Evolutionary conservation across 352 stramenopile genomes (phyloP), one percentile per base, ranked within the genome.

Genomic region (Phytophthora uliginosa): DNA sequence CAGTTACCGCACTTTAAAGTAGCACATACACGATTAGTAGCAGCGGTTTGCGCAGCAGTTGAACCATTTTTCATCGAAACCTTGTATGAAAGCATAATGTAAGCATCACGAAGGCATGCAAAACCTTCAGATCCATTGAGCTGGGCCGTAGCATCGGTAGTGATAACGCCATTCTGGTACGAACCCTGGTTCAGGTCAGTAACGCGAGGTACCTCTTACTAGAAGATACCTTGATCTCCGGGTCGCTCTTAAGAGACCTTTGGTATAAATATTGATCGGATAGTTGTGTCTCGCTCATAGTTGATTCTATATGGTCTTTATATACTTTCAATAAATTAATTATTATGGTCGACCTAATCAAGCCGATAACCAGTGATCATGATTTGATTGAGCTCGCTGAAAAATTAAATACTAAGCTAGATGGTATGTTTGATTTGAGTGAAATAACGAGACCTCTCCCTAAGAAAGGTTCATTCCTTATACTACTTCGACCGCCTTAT

Each of bases 131-230:
- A 17, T 8, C 53, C 31, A 31, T 59, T 47, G 28, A 59, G 53
- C 8, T 59, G 17, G 10, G 53, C 38, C 6, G 31, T 59, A 18
- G 53, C 31, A 59, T 59, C 28, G n/a, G 47, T 47, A 18, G 17
- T 59, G 17, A 59, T 59, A 20, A 59, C 53, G n/a, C 53, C 53
- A 45, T 47, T 59, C 4, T 45, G 28, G 28, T 59, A 59, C 31
- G 31, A 59, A 17, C 53, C 31, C 31, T 59, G 53, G 28, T 59
- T 59, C 18, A 59, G 17, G 47, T 59, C 28, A 28, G 47, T 59
- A 36, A 59, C 53, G 24, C 17, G 15, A 51, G 17, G 42, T 8
- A 51, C 17, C 42, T 15, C 42, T 51, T 51, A 1, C 0, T 12
- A 18, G 42, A 51, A 24, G 42, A 51, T n/a, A 51, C 42, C 17